A percentile compares a stretch with the other conserved stretches of the same genome.
These are phyloP conservation scores for Ophiorrhiza pumila DNA, from an alignment of 257 asterid species.

Conservation along the genomic window DNA sequence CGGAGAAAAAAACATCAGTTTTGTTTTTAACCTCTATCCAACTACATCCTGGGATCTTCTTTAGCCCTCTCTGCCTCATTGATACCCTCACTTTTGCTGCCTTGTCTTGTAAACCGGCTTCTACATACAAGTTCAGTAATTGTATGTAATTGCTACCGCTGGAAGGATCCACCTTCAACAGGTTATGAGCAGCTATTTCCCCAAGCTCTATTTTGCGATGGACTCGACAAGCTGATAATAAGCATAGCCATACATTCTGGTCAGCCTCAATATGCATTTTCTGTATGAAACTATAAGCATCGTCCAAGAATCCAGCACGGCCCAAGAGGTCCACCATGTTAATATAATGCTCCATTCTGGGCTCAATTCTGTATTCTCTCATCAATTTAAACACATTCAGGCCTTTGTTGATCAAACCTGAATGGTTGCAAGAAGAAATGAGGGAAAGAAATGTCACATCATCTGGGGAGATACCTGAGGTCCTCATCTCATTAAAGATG, in stretches of 20 bases:
- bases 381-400: constrained; percentile 42
- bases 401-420: constrained; percentile 64
- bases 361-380: constrained; percentile 52
- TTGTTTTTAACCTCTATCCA: constrained; percentile 73
- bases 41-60: constrained; percentile 79
- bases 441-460: constrained; percentile 72
- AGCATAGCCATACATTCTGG: constrained; percentile 60
- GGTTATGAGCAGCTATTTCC: constrained; percentile 61
- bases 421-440: constrained; percentile 80
- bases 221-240: constrained; percentile 72
- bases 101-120: constrained; percentile 59
- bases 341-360: constrained; percentile 61
- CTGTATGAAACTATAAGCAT: constrained; percentile 53
- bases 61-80: constrained; percentile 64
- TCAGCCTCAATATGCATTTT: constrained; percentile 46
- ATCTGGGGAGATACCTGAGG: constrained; percentile 51
- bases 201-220: constrained; percentile 64
- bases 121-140: constrained; percentile 61
- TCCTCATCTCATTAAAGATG: constrained; percentile 54
- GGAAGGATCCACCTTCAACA: constrained; percentile 49
- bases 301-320: constrained; percentile 55
- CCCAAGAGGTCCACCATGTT: constrained; percentile 73
- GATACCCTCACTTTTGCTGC: constrained; percentile 64
- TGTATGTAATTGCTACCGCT: constrained; percentile 64
- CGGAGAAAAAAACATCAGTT: constrained; percentile 65